Evolutionary conservation across 2,329 filamentous ascomycete species (phyloP).

Genomic region (Pseudocercospora fuligena): DNA sequence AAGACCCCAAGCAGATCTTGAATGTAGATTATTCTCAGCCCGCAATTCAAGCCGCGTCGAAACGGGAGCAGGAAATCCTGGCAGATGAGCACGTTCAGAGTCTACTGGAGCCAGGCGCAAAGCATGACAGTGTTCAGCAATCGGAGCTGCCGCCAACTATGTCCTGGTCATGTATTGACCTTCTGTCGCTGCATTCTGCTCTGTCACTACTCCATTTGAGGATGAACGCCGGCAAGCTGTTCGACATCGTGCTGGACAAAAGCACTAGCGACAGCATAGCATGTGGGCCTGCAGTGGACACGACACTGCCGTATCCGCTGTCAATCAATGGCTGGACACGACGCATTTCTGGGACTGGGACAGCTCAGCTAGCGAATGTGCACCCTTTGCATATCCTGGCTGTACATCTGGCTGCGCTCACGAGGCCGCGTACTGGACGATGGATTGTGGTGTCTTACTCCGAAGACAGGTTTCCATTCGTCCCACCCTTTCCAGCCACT

Average conservation of each 20-base stretch:
- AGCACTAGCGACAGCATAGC: conserved; percentile 32
- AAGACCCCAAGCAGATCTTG: conserved; percentile 26
- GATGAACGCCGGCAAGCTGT: conserved; percentile 20
- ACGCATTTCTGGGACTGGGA: conserved; percentile 22
- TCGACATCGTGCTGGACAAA: conserved; percentile 31
- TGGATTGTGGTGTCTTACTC: conserved; percentile 50
- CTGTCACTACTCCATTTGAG: conserved; percentile 23
- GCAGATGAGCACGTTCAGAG: conserved; percentile 16
- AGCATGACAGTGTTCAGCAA: conserved; percentile 28
- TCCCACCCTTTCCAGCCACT: conserved; percentile 30
- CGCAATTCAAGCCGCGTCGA: conserved; percentile 25
- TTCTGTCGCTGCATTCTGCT: conserved; percentile 27
- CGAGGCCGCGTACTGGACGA: conserved; percentile 40
- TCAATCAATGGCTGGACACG: conserved; percentile 31
- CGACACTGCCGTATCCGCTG: conserved; percentile 30
- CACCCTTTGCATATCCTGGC: conserved; percentile 47
- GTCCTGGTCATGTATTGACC: conserved; percentile 29
- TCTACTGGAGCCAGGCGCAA: conserved; percentile 16
- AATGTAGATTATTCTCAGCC: conserved; percentile 31
- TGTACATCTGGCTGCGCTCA: conserved; percentile 46
- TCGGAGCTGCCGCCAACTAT: conserved; percentile 19
- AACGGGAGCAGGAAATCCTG: conserved; percentile 28
- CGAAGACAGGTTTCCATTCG: conserved; percentile 46
- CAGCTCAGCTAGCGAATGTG: conserved; percentile 31
- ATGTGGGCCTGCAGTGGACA: conserved; percentile 24